Percentiles rank a stretch among this genome's conserved stretches.
These are phyloP conservation scores for Pythium graminicola DNA, from an alignment of 352 stramenopile species.

Conservation along the genomic window DNA sequence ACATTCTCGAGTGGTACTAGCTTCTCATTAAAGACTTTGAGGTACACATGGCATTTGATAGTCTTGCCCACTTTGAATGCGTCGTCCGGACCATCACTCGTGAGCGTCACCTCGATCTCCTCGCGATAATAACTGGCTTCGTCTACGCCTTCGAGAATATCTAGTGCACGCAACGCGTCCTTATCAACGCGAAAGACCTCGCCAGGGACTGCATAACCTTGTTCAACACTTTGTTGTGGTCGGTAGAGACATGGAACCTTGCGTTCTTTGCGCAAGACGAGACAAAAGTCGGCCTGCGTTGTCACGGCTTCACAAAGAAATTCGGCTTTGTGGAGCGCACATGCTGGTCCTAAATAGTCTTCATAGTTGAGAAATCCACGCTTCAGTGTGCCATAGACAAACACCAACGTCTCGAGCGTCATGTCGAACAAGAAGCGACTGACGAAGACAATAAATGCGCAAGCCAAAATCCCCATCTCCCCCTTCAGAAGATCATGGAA, in stretches of 20 bases:
- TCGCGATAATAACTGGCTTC: slow-evolving; percentile 64
- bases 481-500: too few species aligned
- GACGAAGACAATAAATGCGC: too few species aligned
- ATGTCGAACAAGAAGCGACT: neutral
- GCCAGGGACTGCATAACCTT: slow-evolving; percentile 40
- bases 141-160: slow-evolving; percentile 70
- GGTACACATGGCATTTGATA: slow-evolving; percentile 42
- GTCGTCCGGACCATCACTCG: slow-evolving; percentile 26
- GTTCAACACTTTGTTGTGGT: slow-evolving; percentile 22
- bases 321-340: slow-evolving; percentile 40
- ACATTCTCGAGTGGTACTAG: slow-evolving; percentile 45
- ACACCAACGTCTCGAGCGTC: slow-evolving; percentile 49
- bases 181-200: slow-evolving; percentile 62
- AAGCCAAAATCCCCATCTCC: neutral
- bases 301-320: slow-evolving; percentile 42
- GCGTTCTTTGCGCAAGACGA: slow-evolving; percentile 54
- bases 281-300: slow-evolving; percentile 34
- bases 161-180: slow-evolving; percentile 46
- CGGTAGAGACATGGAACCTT: slow-evolving; percentile 66
- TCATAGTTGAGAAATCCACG: slow-evolving; percentile 64
- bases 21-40: slow-evolving; percentile 49
- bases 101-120: slow-evolving; percentile 45
- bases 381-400: slow-evolving; percentile 82
- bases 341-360: slow-evolving; percentile 48
- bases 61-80: slow-evolving; percentile 26